Percentiles rank a stretch among this genome's conserved stretches.
Evolutionary conservation across 1,284 basidiomycete genomes (phyloP).

Genomic region (Trichosporon ovoides): DNA sequence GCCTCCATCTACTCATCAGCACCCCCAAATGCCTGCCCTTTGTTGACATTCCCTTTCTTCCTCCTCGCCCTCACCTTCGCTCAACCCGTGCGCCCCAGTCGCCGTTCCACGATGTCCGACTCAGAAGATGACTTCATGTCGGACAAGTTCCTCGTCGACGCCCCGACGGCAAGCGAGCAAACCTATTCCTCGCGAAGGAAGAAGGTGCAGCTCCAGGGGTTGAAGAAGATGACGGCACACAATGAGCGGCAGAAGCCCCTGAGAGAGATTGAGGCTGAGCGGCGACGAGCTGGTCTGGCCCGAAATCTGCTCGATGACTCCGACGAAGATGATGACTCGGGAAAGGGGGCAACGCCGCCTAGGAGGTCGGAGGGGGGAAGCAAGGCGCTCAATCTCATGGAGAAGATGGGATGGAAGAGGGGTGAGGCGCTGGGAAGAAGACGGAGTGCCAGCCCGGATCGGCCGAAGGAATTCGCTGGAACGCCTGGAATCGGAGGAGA

Average conservation of each 20-base stretch:
- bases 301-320: constrained; percentile 35
- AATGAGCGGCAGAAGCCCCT: constrained; percentile 18
- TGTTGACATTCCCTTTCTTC: background rate
- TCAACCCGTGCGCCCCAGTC: too few relatives aligned
- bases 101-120: constrained; percentile 46
- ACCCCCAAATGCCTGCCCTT: too few relatives aligned
- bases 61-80: background rate
- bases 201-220: constrained; percentile 21
- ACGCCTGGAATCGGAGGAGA: constrained; percentile 18
- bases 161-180: constrained; percentile 14
- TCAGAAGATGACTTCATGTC: constrained; percentile 51
- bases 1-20: too few relatives aligned
- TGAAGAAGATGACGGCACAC: constrained; percentile 34
- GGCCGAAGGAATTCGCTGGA: background rate
- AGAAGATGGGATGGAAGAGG: constrained; percentile 49
- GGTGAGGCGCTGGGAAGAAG: constrained; percentile 43
- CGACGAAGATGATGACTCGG: background rate
- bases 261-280: constrained; percentile 30
- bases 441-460: constrained; percentile 21
- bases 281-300: constrained; percentile 36
- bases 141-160: constrained; percentile 47
- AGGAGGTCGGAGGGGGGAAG: constrained; percentile 18
- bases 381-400: constrained; percentile 47
- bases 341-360: background rate
- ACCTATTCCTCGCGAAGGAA: constrained; percentile 35